Conservation (phyloP, 1,284 basidiomycete species). For the Afroboletus lepidellus region DNA sequence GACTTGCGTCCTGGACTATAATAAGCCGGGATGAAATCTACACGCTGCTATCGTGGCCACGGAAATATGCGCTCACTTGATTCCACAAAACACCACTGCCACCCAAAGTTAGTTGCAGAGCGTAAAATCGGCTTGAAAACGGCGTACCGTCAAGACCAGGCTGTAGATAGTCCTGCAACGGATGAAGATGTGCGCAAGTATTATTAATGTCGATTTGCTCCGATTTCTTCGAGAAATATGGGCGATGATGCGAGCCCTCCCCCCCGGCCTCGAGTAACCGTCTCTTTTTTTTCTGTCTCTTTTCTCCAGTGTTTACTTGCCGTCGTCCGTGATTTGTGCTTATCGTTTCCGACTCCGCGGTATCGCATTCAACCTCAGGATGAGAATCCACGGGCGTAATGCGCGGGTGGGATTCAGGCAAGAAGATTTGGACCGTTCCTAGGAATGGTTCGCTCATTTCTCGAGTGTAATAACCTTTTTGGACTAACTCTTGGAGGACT, state of each 20-base stretch:
- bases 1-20: constrained; percentile 42
- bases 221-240: constrained; percentile 12
- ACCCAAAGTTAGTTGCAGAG: not conserved
- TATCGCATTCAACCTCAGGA: not conserved
- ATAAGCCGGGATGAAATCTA: not conserved
- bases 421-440: constrained; percentile 4
- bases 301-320: not conserved
- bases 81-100: constrained; percentile 33
- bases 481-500: not conserved
- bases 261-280: not conserved
- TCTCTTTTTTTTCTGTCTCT: not conserved
- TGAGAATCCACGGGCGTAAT: too few species aligned
- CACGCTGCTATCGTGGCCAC: too few species aligned
- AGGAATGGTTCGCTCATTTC: not conserved
- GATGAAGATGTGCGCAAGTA: constrained; percentile 34
- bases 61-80: constrained; percentile 23
- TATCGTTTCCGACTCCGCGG: not conserved
- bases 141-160: constrained; percentile 44
- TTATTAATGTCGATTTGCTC: constrained; percentile 31
- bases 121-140: not conserved
- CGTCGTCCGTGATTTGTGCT: not conserved
- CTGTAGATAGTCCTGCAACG: constrained; percentile 40
- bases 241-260: not conserved
- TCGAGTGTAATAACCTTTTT: not conserved
- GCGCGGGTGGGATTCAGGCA: constrained; percentile 5